Percentiles rank a stretch among this genome's conserved stretches.
phyloP scores from a whole-genome alignment of 768 basidiomycete genomes.

The Cyclocybe aegerita region DNA sequence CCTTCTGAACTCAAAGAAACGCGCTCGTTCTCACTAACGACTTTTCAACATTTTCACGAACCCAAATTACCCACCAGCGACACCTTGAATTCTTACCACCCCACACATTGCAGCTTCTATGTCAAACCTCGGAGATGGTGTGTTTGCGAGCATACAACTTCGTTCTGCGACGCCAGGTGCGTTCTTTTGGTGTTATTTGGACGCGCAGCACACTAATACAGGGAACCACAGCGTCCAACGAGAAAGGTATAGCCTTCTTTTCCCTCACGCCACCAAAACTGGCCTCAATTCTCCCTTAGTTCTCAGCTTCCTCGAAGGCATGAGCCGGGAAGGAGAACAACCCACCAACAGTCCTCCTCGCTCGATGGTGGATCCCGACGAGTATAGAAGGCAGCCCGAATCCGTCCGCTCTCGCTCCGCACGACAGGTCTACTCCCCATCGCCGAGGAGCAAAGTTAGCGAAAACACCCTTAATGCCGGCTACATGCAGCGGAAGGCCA shows the following conservation, averaged over 20 bases:
- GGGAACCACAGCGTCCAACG: conserved; percentile 52
- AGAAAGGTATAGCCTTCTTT: conserved; percentile 57
- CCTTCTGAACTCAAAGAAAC: too few species aligned
- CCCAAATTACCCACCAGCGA: not conserved
- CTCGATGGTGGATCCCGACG: conserved; percentile 41
- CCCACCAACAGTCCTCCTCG: conserved; percentile 43
- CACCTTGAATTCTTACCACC: conserved; percentile 1
- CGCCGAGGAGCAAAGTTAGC: conserved; percentile 42
- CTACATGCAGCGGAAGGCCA: conserved; percentile 24
- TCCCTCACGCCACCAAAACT: conserved; percentile 2
- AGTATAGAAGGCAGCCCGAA: conserved; percentile 36
- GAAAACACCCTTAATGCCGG: conserved; percentile 35
- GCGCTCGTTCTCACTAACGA: too few species aligned
- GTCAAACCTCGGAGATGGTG: conserved; percentile 38
- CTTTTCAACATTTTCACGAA: too few species aligned
- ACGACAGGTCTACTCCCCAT: conserved; percentile 38
- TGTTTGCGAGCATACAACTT: conserved; percentile 59
- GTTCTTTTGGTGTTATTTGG: conserved; percentile 1
- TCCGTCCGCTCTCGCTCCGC: conserved; percentile 30
- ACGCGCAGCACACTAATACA: not conserved
- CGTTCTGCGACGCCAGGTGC: conserved; percentile 73
- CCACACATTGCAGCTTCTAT: conserved; percentile 19
- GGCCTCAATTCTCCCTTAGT: conserved; percentile 37
- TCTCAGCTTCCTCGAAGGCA: conserved; percentile 64
- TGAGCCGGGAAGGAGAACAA: conserved; percentile 46